These are phyloP conservation scores for Inonotus hispidus DNA, from an alignment of 1,284 basidiomycete species.

Conservation along the genomic window DNA sequence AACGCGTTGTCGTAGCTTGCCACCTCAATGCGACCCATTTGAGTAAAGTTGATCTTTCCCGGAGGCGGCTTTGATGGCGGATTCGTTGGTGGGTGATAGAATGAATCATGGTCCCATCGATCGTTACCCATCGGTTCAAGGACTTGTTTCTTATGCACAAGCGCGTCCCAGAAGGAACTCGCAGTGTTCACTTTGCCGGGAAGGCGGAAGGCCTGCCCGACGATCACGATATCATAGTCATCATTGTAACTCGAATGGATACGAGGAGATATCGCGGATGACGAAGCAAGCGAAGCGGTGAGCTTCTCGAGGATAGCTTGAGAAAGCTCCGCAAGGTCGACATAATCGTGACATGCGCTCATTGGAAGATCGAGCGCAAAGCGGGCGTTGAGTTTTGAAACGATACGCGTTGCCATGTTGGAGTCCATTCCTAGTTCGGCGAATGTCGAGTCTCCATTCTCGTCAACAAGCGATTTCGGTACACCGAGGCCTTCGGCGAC, in stretches of 20 bases:
- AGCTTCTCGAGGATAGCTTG: constrained; percentile 24
- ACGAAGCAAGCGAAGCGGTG: constrained; percentile 15
- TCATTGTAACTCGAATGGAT: constrained; percentile 19
- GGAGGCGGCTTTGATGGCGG: constrained; percentile 20
- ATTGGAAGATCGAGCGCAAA: constrained; percentile 28
- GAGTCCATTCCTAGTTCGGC: constrained; percentile 28
- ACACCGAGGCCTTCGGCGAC: constrained; percentile 14
- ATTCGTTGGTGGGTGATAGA: constrained; percentile 22
- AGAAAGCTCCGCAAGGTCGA: constrained; percentile 29
- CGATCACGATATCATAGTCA: constrained; percentile 27
- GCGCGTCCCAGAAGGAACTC: constrained; percentile 30
- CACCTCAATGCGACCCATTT: constrained; percentile 31
- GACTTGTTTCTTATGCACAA: constrained; percentile 29
- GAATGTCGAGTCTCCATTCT: constrained; percentile 26
- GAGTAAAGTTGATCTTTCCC: constrained; percentile 29
- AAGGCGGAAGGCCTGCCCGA: constrained; percentile 32
- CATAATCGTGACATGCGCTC: constrained; percentile 32
- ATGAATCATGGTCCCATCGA: constrained; percentile 34
- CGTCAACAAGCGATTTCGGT: constrained; percentile 5
- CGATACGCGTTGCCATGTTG: constrained; percentile 30
- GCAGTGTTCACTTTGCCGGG: constrained; percentile 30
- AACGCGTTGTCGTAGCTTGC: constrained; percentile 31
- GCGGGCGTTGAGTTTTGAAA: constrained; percentile 28
- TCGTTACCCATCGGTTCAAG: constrained; percentile 28
- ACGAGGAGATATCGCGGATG: not conserved